Conservation (phyloP, 257 asterid genomes). For the Nicotiana knightiana region DNA sequence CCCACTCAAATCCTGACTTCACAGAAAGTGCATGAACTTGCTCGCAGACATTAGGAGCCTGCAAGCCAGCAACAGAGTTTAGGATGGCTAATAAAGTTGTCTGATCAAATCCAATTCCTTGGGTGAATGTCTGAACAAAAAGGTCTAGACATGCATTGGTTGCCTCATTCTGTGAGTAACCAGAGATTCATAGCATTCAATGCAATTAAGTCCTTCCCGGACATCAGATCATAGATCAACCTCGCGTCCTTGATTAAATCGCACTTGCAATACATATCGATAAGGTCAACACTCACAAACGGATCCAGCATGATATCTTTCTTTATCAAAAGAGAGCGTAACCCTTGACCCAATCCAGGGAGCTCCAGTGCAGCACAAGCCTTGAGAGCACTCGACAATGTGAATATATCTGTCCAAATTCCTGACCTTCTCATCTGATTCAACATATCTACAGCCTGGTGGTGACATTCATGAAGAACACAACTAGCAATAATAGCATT, state of each 20-base stretch:
- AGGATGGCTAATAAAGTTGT: conserved; percentile 9
- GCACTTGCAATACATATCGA: conserved; percentile 11
- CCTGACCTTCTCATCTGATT: neutral
- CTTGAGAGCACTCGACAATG: conserved; percentile 10
- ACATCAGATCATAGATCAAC: conserved; percentile 5
- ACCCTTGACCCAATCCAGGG: neutral
- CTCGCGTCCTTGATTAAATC: neutral
- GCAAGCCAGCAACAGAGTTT: conserved; percentile 2
- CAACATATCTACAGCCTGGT: conserved; percentile 1
- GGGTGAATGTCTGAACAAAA: neutral
- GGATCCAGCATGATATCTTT: neutral
- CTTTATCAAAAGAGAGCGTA: conserved; percentile 6
- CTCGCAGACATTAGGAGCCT: neutral
- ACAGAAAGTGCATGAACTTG: conserved; percentile 7
- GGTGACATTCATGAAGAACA: neutral
- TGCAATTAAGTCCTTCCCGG: conserved; percentile 7
- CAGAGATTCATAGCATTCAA: conserved; percentile 10
- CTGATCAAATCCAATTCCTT: conserved; percentile 4
- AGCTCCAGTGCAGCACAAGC: conserved; percentile 7
- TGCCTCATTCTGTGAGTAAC: conserved; percentile 7
- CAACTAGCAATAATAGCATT: conserved; percentile 2
- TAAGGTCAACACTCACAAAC: conserved; percentile 4
- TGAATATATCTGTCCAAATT: neutral
- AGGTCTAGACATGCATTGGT: neutral
- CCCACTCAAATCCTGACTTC: neutral